Evolutionary conservation across 768 basidiomycete genomes (phyloP).

Genomic region (Tricholoma terreum): DNA sequence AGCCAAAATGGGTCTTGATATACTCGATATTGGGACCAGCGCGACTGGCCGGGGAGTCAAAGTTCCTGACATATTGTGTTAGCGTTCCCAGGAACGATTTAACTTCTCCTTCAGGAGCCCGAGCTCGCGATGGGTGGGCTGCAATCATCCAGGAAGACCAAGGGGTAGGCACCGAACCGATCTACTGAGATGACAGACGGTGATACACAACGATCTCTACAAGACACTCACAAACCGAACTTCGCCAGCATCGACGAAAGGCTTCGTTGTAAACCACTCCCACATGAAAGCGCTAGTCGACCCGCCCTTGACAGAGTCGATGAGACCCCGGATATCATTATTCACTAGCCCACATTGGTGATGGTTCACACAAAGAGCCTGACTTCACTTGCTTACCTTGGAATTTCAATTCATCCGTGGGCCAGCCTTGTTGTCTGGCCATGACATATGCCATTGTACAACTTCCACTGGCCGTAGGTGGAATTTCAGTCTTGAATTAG

Average conservation of each 20-base stretch:
- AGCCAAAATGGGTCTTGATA: constrained; percentile 76
- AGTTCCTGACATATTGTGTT: constrained; percentile 61
- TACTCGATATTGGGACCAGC: constrained; percentile 64
- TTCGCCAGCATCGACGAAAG: constrained; percentile 75
- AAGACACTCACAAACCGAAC: constrained; percentile 70
- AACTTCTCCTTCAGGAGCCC: constrained; percentile 50
- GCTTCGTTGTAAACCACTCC: constrained; percentile 83
- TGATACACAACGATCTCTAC: not conserved
- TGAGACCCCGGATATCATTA: constrained; percentile 75
- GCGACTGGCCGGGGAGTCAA: constrained; percentile 58
- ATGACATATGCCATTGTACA: constrained; percentile 97
- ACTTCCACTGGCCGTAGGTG: constrained; percentile 55
- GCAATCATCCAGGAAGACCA: constrained; percentile 98
- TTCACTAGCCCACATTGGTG: constrained; percentile 49
- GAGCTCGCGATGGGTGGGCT: constrained; percentile 64
- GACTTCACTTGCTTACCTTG: constrained; percentile 45
- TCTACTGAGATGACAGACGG: constrained; percentile 37
- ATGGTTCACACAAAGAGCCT: not conserved
- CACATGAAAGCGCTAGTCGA: constrained; percentile 91
- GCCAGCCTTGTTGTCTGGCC: constrained; percentile 87
- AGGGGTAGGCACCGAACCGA: constrained; percentile 84
- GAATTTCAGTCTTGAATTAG: not conserved
- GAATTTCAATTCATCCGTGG: constrained; percentile 58
- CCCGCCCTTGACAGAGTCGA: constrained; percentile 85
- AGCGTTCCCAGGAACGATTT: constrained; percentile 60